These are phyloP conservation scores for Chlorella sp. DNA, from an alignment of 139 green algal species.

Conservation along the genomic window DNA sequence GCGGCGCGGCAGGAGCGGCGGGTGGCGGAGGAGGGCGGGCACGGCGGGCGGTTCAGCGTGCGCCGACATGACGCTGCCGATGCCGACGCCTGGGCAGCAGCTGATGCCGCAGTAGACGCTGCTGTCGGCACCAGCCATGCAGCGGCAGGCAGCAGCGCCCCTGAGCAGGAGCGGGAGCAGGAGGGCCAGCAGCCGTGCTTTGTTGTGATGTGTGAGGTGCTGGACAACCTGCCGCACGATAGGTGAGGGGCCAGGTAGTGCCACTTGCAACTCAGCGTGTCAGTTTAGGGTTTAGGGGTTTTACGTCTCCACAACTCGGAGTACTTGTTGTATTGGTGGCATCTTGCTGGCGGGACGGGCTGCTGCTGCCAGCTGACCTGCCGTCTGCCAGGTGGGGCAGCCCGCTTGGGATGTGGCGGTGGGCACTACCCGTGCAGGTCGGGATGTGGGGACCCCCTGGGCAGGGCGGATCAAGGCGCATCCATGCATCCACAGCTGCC, in stretches of 20 bases:
- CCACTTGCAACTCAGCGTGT: no score
- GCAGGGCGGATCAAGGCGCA: no score
- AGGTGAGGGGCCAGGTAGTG: neutral
- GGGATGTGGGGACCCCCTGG: no score
- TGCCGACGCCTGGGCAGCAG: constrained; percentile 47
- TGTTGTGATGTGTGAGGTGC: constrained; percentile 83
- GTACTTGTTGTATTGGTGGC: no score
- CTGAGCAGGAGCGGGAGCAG: neutral
- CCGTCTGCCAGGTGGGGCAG: no score
- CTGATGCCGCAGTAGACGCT: neutral
- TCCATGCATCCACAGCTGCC: no score
- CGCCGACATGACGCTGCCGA: constrained; percentile 44
- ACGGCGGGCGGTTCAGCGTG: constrained; percentile 48
- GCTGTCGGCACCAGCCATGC: neutral
- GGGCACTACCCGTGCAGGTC: no score
- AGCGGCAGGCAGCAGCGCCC: neutral
- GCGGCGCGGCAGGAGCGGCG: constrained; percentile 62
- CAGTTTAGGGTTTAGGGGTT: no score
- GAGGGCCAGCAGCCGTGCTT: constrained; percentile 49
- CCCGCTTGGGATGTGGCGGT: no score
- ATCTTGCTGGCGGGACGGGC: no score
- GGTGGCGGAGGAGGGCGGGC: constrained; percentile 49
- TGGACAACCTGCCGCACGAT: constrained; percentile 91
- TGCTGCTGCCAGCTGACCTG: no score
- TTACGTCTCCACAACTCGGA: no score